Conservation (phyloP, 2,329 filamentous ascomycete genomes). For the Aspergillus pseudoviridinutans region DNA sequence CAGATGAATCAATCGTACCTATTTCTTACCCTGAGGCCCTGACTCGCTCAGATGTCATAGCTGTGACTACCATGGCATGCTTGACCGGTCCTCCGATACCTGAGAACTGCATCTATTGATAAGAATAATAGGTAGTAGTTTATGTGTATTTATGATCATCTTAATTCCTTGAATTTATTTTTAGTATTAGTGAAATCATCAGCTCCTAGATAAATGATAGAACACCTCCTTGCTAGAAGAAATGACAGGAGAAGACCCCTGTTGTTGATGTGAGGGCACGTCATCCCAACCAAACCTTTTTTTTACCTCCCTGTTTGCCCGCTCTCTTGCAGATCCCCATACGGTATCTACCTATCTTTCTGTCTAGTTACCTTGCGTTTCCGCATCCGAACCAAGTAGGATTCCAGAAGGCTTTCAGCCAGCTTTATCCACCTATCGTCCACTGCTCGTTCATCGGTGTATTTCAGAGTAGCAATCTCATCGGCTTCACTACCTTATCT, state of each 20-base stretch:
- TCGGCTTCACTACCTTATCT: background rate
- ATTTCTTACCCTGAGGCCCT: background rate
- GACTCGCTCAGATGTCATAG: background rate
- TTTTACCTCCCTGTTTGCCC: constrained; percentile 5
- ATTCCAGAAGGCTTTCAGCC: background rate
- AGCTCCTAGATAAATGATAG: background rate
- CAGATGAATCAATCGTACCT: background rate
- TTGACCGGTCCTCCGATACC: background rate
- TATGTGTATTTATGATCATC: background rate
- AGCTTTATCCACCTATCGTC: background rate
- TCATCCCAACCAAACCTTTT: constrained; percentile 7
- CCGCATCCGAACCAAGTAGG: background rate
- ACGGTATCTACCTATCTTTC: background rate
- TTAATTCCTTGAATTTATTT: background rate
- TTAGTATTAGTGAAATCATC: background rate
- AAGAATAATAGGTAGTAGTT: background rate
- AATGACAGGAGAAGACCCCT: background rate
- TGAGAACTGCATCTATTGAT: no score
- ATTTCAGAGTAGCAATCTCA: background rate
- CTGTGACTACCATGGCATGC: background rate
- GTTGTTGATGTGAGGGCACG: constrained; percentile 3
- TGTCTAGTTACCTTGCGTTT: background rate
- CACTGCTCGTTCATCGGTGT: background rate
- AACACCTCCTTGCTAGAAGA: background rate
- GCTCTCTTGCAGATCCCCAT: constrained; percentile 10